Percentiles rank a stretch among this genome's conserved stretches.
Conservation (phyloP, 768 basidiomycete genomes). For the Asterophora parasitica region DNA sequence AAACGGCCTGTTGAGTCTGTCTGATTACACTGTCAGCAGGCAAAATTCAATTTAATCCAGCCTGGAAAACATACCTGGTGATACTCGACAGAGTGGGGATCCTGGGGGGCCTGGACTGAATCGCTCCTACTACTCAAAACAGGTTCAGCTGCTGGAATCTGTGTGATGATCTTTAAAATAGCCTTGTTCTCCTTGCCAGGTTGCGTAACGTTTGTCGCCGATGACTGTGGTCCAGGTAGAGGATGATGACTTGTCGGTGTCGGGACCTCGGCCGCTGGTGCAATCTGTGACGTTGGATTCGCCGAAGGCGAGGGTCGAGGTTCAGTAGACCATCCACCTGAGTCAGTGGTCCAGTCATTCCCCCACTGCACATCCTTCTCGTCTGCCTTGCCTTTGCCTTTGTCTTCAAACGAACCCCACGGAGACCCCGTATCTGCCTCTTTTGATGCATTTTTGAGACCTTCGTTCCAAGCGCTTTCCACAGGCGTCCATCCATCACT, state of each 20-base stretch:
- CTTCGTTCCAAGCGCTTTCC: neutral
- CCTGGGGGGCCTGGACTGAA: constrained; percentile 6
- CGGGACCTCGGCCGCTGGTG: neutral
- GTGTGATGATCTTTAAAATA: constrained; percentile 10
- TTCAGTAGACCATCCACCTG: constrained; percentile 5
- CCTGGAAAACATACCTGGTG: constrained; percentile 18
- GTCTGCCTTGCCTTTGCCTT: neutral
- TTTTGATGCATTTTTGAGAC: neutral
- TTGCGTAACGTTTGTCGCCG: neutral
- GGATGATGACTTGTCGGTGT: neutral
- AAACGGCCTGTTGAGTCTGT: constrained; percentile 23
- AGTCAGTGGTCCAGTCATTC: neutral
- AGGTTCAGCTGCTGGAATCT: constrained; percentile 7
- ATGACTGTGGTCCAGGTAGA: constrained; percentile 1
- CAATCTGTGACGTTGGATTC: neutral
- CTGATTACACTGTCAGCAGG: constrained; percentile 15
- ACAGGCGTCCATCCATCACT: neutral
- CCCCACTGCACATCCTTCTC: neutral
- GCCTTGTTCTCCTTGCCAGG: neutral
- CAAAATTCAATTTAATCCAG: neutral
- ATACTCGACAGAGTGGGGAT: constrained; percentile 14
- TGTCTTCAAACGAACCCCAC: neutral
- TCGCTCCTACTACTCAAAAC: neutral
- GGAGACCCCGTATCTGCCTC: neutral
- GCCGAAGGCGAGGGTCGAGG: neutral